Evolutionary conservation across 2,329 filamentous ascomycete genomes (phyloP), one percentile per base, ranked within the genome.

Genomic region (Tolypocladium tundrense): DNA sequence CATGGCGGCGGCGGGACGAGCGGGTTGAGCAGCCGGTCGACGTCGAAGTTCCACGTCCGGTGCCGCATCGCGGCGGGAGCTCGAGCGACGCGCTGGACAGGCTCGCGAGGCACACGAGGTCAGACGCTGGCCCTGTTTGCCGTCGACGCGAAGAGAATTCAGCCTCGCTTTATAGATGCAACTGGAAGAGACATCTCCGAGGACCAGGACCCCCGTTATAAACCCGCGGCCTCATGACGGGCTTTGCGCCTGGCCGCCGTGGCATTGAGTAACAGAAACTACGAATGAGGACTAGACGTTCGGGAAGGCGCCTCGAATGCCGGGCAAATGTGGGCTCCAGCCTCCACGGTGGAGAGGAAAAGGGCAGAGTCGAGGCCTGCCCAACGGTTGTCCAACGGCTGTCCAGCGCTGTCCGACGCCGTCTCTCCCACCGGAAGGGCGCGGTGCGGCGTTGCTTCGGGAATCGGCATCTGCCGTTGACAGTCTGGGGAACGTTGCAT

Each of bases 21-120:
- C 3, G 80, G 87, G 69, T 93, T 91, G 55, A 95, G 69, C 68
- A 87, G 84, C n/a, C 73, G 74, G 76, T 96, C 91, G 62, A 96
- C 82, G 72, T 94, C 84, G 72, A 95, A 84, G 66, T 86, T 78
- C 74, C 77, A 80, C 40, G 61, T 61, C 39, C 60, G 57, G 19
- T 61, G 56, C 50, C 63, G 57, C 59, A 66, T 64, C 19, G 45
- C 40, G 52, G 53, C 54, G 40, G 48, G 2, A 14, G 19, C n/a
- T 27, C 33, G 27, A 13, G 21, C 21, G 21, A 24, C 21, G 21
- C 21, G 21, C 2, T 24, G 21, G 21, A 24, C 21, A 24, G 21
- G 21, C 21, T 24, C 21, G 21, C 24, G 24, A 27, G 24, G 24
- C 24, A 27, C 2, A 27, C 24, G 43, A 48, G 7, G 45, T 10